A percentile compares a stretch with the other conserved stretches of the same genome.
Evolutionary conservation across 2,329 filamentous ascomycete species (phyloP).

Genomic region (Ophiostoma ips): DNA sequence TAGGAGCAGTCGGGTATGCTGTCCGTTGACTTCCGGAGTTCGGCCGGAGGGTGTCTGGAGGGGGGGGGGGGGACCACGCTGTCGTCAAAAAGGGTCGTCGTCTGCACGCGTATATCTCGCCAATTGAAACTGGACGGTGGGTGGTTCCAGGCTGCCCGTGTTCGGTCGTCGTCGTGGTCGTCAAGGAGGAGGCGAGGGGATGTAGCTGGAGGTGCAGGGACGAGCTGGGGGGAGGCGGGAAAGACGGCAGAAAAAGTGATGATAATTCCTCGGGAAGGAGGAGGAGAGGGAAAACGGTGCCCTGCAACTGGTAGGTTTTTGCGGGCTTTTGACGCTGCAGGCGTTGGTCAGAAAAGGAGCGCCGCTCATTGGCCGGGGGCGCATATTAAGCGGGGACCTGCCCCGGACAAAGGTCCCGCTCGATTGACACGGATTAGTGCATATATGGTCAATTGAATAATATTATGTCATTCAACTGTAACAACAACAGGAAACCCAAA

Average conservation of each 20-base stretch:
- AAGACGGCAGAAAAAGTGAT: slow-evolving; percentile 10
- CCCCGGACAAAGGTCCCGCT: neutral
- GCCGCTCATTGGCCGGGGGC: slow-evolving; percentile 8
- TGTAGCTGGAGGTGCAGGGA: neutral
- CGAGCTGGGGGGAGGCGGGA: no score
- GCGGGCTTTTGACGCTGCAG: slow-evolving; percentile 14
- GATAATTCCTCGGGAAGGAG: slow-evolving; percentile 12
- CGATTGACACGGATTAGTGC: neutral
- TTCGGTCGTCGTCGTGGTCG: slow-evolving; percentile 1
- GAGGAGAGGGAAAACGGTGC: slow-evolving; percentile 10
- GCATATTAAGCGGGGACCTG: slow-evolving; percentile 4
- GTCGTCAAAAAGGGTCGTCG: neutral
- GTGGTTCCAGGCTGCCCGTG: no score
- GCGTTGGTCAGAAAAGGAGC: slow-evolving; percentile 13
- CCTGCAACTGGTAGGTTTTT: slow-evolving; percentile 7
- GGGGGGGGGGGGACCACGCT: no score
- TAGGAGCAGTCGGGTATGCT: neutral
- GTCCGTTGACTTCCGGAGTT: neutral
- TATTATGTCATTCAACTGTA: no score
- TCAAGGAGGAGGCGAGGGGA: slow-evolving; percentile 1
- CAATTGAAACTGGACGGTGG: no score
- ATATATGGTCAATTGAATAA: slow-evolving; percentile 18
- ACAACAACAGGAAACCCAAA: neutral
- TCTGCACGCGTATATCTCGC: neutral
- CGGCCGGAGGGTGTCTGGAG: neutral